Base-by-base conservation (phyloP, 108 stramenopile species). In the Cyclotella atomus region DNA sequence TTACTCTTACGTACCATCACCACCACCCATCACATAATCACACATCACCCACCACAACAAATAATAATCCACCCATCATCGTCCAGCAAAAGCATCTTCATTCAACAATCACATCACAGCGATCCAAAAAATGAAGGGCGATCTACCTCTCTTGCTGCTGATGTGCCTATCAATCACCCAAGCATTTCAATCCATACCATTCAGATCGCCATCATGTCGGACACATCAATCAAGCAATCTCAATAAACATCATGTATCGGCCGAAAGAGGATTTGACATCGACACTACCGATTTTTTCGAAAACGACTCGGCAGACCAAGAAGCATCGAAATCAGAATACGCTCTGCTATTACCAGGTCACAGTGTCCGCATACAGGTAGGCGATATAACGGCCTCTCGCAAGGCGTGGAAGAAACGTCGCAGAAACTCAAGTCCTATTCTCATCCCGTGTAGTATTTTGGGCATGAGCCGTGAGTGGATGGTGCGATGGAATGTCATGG, bases 341-440 rank as follows among this genome's bases (percentile, higher is more conserved):
- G 79, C 79, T 17, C 62, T 73, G 25, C 60, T 80, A 45, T 68
- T 80, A 10, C 86, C 89, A 0, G 91, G 91, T 25, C 83, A 85
- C 7, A 75, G 82, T 0, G 72, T 95, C 4, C 84, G 88, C 25
- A 79, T 95, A 35, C 87, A 88, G 77, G 78, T 95, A 23, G 94
- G 91, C 15, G 90, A 95, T 65, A 55, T 90, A n/a, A 41, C 80
- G 0, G 60, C 85, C 25, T 84, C 91, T 2, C 88, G 94, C 59
- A 95, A 95, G 70, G 94, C 91, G 14, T 95, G 91, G 91, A 95
- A 95, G 75, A 95, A 95, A 56, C 85, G 94, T 14, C 85, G 94
- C n/a, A 75, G 94, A 12, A 84, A 89, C 10, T 86, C 86, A 23
- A 89, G 88, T 27, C 94, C 94, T 0, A 76, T 95, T 14, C 68